phyloP scores from a whole-genome alignment of 805 yeast genomes.

The Myxozyma mucilagina region DNA sequence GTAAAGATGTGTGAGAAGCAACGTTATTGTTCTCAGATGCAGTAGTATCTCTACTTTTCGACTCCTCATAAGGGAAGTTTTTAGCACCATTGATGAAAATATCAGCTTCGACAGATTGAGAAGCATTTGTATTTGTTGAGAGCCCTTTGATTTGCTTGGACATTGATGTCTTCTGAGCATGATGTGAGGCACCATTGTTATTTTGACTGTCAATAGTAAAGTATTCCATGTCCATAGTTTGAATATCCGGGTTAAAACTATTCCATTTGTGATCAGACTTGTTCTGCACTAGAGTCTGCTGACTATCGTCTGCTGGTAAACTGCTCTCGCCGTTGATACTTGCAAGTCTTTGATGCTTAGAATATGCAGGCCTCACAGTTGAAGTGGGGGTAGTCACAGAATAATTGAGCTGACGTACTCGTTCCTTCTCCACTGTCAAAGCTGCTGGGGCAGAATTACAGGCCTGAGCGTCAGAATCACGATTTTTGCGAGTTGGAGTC shows the following conservation, averaged over 20 bases:
- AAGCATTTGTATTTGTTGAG: not conserved
- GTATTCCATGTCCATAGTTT: slow-evolving; percentile 8
- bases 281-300: not conserved
- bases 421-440: not conserved
- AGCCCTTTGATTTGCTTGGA: not conserved
- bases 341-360: not conserved
- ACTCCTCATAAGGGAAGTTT: not conserved
- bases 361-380: not conserved
- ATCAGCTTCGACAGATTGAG: too few species aligned
- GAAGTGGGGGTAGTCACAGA: not conserved
- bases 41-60: not conserved
- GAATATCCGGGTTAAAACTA: not conserved
- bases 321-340: not conserved
- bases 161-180: not conserved
- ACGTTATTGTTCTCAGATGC: not conserved
- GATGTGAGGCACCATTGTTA: not conserved
- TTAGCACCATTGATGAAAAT: not conserved
- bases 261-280: not conserved
- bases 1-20: not conserved
- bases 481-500: not conserved
- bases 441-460: not conserved
- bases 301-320: not conserved
- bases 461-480: not conserved
- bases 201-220: not conserved
- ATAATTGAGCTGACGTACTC: not conserved